Percentiles rank a stretch among this genome's conserved stretches.
These are phyloP conservation scores for Boletus rex-veris DNA, from an alignment of 768 basidiomycete species.

Conservation along the genomic window DNA sequence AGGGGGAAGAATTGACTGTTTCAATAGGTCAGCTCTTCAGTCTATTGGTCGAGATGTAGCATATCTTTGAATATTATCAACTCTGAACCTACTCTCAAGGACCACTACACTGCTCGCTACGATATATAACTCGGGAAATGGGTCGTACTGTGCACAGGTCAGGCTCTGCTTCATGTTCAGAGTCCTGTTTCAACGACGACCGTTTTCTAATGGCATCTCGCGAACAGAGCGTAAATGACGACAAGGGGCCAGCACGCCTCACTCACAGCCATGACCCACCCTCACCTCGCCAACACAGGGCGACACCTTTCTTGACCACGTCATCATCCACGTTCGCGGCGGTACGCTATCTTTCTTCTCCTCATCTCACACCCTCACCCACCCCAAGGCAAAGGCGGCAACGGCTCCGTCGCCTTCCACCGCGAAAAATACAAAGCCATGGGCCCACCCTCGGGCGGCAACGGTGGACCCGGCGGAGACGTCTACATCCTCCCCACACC, in stretches of 20 bases:
- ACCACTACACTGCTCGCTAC: too few species aligned
- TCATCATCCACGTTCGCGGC: constrained; percentile 72
- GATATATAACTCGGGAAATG: too few species aligned
- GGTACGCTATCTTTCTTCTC: constrained; percentile 42
- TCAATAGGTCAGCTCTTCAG: too few species aligned
- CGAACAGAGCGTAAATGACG: constrained; percentile 72
- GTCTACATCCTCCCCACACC: constrained; percentile 84
- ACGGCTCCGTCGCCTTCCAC: constrained; percentile 91
- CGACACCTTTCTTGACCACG: constrained; percentile 76
- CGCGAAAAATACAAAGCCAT: constrained; percentile 81
- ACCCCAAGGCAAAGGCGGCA: constrained; percentile 72
- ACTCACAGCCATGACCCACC: not conserved
- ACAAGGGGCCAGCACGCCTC: constrained; percentile 50
- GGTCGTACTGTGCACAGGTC: constrained; percentile 30
- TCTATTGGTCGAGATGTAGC: too few species aligned
- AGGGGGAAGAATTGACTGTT: too few species aligned
- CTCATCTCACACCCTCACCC: not conserved
- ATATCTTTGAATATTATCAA: too few species aligned
- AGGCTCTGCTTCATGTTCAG: not conserved
- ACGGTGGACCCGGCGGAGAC: constrained; percentile 85
- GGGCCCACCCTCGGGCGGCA: constrained; percentile 91
- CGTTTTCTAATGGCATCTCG: too few species aligned
- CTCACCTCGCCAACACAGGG: constrained; percentile 43
- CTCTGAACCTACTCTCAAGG: too few species aligned
- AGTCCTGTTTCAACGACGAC: not conserved